Evolutionary conservation across 2,329 filamentous ascomycete species (phyloP), one percentile per base, ranked within the genome.

Genomic region (Escovopsis sp.): DNA sequence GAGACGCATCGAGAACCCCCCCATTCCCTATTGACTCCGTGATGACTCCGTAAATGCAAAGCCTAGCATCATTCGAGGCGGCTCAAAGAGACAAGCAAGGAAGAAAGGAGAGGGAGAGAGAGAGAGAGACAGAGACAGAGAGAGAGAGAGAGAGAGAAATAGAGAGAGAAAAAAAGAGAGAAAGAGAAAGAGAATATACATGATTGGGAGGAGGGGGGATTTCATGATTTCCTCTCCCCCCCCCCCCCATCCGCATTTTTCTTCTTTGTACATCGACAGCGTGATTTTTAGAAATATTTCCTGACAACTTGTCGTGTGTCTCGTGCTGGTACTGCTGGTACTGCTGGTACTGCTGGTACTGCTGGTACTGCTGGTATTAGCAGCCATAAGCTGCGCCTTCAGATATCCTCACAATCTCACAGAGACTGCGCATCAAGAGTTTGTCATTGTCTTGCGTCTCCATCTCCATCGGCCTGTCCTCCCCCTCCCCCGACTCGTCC

Each of bases 331-430:
- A 20, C 20, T n/a, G n/a, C n/a, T n/a, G n/a, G 6, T 20, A 20
- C 20, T 20, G 20, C 20, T 6, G 6, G 20, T 29, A 5, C 20
- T 20, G 20, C 20, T 6, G 6, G 20, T 29, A 5, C n/a, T n/a
- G n/a, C n/a, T n/a, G n/a, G 6, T 20, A 20, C 20, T 20, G 20
- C 20, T 6, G 6, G 20, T 29, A 5, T 40, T n/a, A 35, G 15
- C 16, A 35, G 25, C 13, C 24, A 31, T 41, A 44, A 3, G 35
- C 36, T 13, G 40, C 41, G 15, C 64, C 62, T 41, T 65, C 62
- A 1, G 53, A 52, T 41, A 62, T 48, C 41, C 60, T 53, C 20
- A 66, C 64, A 51, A 66, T 62, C 51, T 66, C 64, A 39, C 64
- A 65, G 2, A 66, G 51, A 34, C 63, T 63, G 35, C 59, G 53